These are phyloP conservation scores for Cardamine resedifolia DNA, from an alignment of 345 rosid genomes.

Conservation along the genomic window DNA sequence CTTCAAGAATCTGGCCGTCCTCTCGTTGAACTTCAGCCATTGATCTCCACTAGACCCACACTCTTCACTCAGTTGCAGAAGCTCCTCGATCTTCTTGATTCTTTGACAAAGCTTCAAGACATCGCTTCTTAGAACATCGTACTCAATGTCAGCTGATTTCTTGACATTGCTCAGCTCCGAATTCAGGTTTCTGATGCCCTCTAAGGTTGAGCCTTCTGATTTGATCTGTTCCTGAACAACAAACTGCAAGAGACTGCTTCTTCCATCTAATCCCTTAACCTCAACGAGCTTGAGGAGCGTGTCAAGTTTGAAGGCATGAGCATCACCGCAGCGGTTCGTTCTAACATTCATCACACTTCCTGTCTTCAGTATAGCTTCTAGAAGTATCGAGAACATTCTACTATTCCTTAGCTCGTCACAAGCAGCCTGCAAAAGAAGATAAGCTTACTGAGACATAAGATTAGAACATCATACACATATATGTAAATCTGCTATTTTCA, in stretches of 20 bases:
- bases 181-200: conserved; percentile 70
- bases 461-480: neutral
- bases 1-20: conserved; percentile 57
- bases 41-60: conserved; percentile 40
- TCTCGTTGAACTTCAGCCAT: conserved; percentile 54
- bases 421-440: conserved; percentile 57
- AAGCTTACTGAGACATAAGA: conserved; percentile 7
- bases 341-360: conserved; percentile 88
- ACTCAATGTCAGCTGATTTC: conserved; percentile 88
- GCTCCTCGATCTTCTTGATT: conserved; percentile 41
- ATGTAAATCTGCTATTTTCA: neutral
- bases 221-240: conserved; percentile 88
- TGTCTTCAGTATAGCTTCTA: conserved; percentile 84
- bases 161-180: conserved; percentile 73
- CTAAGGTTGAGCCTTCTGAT: conserved; percentile 66
- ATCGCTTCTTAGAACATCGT: conserved; percentile 61
- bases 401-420: conserved; percentile 81
- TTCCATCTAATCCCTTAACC: conserved; percentile 85
- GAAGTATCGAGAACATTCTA: conserved; percentile 72
- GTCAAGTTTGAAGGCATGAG: conserved; percentile 86
- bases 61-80: conserved; percentile 40
- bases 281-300: conserved; percentile 85
- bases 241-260: conserved; percentile 84
- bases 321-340: conserved; percentile 74
- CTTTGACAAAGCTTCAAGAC: conserved; percentile 69